Evolutionary conservation across 179 eudicot genomes (phyloP), one percentile per base, ranked within the genome.

Genomic region (Gypsophila paniculata): DNA sequence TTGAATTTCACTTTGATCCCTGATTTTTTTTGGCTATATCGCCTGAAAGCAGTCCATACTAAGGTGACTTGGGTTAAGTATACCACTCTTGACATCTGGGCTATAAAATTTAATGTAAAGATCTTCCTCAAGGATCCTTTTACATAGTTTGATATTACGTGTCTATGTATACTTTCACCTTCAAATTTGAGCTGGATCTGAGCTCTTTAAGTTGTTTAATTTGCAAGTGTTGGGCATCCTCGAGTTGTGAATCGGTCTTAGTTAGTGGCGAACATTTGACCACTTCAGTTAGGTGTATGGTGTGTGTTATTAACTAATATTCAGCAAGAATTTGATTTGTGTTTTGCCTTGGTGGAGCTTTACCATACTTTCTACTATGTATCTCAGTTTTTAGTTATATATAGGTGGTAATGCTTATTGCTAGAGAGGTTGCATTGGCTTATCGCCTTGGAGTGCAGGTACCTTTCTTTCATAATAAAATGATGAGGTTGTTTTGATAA

Each of bases 371-470:
- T 64, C n/a, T 55, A 36, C 57, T 7, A 17, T 38, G 59, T 75
- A 23, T 55, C 60, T 74, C 5, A 58, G n/a, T 61, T 32, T 26
- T 9, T 61, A 10, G 26, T 4, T 32, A 48, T 63, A 69, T 69
- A 48, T 57, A 95, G 99, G 97, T 95, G 60, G 85, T 88, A 7
- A 82, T 84, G 97, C 89, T 88, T 72, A 83, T 95, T 79, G 99
- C 99, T 34, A 83, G 86, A 76, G 99, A 95, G 83, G 89, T 94
- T 79, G 84, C 95, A 60, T 77, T 81, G 61, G 95, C 91, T 76
- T 83, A 88, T 73, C 92, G 86, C 26, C 75, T 81, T 77, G 99
- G 97, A 65, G 91, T 95, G 32, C 93, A 95, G 99, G 99, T 95
- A 80, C 42, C 58, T 26, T 46, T 63, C 65, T 69, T 63, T 32